phyloP scores from a whole-genome alignment of 345 rosid species.

The Melaleuca alternifolia region DNA sequence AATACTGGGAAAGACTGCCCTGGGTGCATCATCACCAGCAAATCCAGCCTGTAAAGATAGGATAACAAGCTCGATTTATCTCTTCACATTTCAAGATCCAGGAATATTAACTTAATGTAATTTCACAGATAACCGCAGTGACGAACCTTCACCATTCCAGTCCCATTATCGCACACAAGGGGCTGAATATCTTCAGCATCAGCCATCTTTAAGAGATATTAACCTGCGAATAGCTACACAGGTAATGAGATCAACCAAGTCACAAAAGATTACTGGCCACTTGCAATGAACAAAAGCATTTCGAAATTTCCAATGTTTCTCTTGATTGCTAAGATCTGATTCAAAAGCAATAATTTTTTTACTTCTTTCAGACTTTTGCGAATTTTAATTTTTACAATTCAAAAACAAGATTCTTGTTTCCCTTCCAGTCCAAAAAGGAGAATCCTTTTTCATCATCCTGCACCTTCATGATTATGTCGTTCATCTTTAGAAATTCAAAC shows the following conservation, averaged over 20 bases:
- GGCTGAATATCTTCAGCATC: conserved; percentile 83
- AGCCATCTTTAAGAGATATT: conserved; percentile 45
- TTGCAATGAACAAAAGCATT: neutral
- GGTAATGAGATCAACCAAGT: neutral
- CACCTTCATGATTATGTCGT: neutral
- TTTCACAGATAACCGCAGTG: neutral
- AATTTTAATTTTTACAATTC: neutral
- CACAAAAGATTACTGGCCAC: neutral
- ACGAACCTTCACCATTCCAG: conserved; percentile 65
- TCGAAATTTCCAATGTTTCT: neutral
- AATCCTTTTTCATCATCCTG: neutral
- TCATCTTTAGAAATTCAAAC: neutral
- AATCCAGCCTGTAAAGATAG: conserved; percentile 41
- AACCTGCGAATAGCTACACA: neutral
- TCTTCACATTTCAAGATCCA: neutral
- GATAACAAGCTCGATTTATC: neutral
- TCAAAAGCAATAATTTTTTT: neutral
- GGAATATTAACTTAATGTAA: neutral
- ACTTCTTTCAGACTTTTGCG: neutral
- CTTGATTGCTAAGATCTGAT: neutral
- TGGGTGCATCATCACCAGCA: conserved; percentile 53
- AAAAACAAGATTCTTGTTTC: neutral
- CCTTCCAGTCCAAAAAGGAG: neutral
- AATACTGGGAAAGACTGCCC: conserved; percentile 56
- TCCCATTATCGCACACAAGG: conserved; percentile 62